phyloP scores from a whole-genome alignment of 768 basidiomycete species.

The Auriscalpium vulgare region DNA sequence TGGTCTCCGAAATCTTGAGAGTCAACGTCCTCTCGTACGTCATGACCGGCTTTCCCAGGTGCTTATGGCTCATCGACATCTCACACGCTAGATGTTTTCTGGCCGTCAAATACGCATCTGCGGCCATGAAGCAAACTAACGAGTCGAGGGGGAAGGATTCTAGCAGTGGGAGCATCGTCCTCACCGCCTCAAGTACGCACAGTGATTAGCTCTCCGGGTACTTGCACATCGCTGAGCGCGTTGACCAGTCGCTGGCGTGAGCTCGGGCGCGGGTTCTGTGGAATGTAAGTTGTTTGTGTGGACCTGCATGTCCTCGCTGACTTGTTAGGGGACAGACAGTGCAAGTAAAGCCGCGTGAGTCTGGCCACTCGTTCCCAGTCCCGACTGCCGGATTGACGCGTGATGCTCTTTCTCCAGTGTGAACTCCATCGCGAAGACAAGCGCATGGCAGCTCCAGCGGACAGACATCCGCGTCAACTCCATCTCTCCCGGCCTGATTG shows the following conservation, averaged over 20 bases:
- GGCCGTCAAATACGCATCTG: slow-evolving; percentile 79
- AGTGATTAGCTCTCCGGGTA: neutral
- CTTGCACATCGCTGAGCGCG: neutral
- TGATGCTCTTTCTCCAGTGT: slow-evolving; percentile 43
- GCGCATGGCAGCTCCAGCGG: slow-evolving; percentile 70
- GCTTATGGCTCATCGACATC: neutral
- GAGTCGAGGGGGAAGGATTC: slow-evolving; percentile 58
- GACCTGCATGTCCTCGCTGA: slow-evolving; percentile 6
- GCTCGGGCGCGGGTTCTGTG: slow-evolving; percentile 72
- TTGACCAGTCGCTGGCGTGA: slow-evolving; percentile 66
- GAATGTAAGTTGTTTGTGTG: slow-evolving; percentile 51
- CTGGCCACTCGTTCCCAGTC: neutral
- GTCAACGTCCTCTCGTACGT: slow-evolving; percentile 64
- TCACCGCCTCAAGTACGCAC: slow-evolving; percentile 73
- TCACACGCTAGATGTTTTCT: slow-evolving; percentile 62
- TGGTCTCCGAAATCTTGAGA: slow-evolving; percentile 69
- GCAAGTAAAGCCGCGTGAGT: slow-evolving; percentile 90
- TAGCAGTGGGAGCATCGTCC: slow-evolving; percentile 75
- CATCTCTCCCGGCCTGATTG: slow-evolving; percentile 87
- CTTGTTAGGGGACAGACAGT: slow-evolving; percentile 49
- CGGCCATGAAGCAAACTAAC: slow-evolving; percentile 69
- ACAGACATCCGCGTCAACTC: slow-evolving; percentile 84
- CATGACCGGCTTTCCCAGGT: neutral
- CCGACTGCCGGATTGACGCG: slow-evolving; percentile 7
- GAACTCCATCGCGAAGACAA: slow-evolving; percentile 80